Conservation (phyloP, 2,329 filamentous ascomycete genomes). For the Ceratocystis papillata region DNA sequence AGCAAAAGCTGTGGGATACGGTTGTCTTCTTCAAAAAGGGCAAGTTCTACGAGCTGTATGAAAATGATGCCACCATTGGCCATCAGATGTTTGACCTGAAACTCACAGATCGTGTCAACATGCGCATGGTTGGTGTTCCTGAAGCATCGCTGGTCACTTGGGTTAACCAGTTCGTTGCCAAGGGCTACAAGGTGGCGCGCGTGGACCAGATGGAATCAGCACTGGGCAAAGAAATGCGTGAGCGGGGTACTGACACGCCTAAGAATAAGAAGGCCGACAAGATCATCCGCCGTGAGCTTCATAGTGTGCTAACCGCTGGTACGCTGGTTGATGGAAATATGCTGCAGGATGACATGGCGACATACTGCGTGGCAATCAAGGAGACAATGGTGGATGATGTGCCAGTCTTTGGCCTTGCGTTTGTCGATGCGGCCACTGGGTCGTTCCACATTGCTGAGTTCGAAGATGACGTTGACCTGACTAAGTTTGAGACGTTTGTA, state of each 20-base stretch:
- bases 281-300: slow-evolving; percentile 80
- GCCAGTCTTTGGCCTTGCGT: slow-evolving; percentile 81
- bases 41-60: slow-evolving; percentile 97
- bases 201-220: slow-evolving; percentile 97
- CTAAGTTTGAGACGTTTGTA: slow-evolving; percentile 93
- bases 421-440: slow-evolving; percentile 90
- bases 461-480: slow-evolving; percentile 81
- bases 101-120: slow-evolving; percentile 94
- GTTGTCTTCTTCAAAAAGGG: slow-evolving; percentile 99
- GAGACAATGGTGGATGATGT: slow-evolving; percentile 60
- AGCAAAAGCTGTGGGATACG: slow-evolving; percentile 93
- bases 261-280: slow-evolving; percentile 72
- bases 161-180: slow-evolving; percentile 97
- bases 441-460: slow-evolving; percentile 93
- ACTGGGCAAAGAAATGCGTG: slow-evolving; percentile 96
- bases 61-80: slow-evolving; percentile 92
- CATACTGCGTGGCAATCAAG: slow-evolving; percentile 92
- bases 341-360: slow-evolving; percentile 96
- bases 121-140: slow-evolving; percentile 98
- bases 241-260: slow-evolving; percentile 54
- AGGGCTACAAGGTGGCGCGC: slow-evolving; percentile 91
- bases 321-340: slow-evolving; percentile 92
- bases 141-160: slow-evolving; percentile 92
- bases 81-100: slow-evolving; percentile 97
- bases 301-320: slow-evolving; percentile 81